These are phyloP conservation scores for Venturia nashicola DNA, from an alignment of 2,329 filamentous ascomycete genomes.

Conservation along the genomic window DNA sequence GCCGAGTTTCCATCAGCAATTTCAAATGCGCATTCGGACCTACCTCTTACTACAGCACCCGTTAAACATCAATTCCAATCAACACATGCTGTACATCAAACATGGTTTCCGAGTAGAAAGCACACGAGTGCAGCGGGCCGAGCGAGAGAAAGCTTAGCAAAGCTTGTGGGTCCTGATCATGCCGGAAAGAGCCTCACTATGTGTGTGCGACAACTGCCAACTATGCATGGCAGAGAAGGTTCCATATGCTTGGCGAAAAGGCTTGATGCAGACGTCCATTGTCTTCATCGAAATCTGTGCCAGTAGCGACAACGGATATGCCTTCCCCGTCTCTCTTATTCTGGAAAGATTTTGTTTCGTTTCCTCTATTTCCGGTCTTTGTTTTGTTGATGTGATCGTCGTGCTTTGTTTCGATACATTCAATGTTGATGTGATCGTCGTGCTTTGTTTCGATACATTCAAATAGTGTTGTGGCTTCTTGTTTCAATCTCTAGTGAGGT, in stretches of 20 bases:
- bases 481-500: neutral
- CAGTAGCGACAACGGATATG: neutral
- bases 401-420: neutral
- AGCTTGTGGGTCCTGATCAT: neutral
- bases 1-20: neutral
- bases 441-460: neutral
- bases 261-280: neutral
- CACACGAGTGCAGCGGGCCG: neutral
- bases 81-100: neutral
- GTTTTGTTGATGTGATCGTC: neutral
- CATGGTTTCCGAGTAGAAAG: neutral
- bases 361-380: neutral
- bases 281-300: neutral
- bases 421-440: neutral
- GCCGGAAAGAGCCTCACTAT: neutral
- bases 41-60: no score
- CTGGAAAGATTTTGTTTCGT: neutral
- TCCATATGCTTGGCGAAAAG: no score
- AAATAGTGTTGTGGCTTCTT: neutral
- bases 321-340: neutral
- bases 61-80: neutral
- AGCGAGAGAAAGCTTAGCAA: neutral
- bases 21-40: neutral
- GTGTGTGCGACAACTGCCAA: neutral
- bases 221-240: neutral